Evolutionary conservation across 2,329 filamentous ascomycete species (phyloP).

Genomic region (Aspergillus brunneoviolaceus): DNA sequence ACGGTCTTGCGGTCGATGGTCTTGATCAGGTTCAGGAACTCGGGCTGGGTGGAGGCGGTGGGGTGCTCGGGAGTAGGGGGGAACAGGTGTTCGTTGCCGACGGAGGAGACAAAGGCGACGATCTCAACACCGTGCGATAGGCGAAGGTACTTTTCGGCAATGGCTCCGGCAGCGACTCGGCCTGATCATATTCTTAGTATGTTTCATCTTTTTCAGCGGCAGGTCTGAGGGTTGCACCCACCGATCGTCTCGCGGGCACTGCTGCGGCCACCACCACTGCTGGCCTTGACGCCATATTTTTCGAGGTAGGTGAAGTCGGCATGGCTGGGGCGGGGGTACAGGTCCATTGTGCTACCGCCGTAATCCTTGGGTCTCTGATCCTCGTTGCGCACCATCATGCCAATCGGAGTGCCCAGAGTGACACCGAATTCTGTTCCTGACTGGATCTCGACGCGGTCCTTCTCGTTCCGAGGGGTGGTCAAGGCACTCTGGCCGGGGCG

Average conservation of each 20-base stretch:
- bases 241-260: slow-evolving; percentile 95
- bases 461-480: slow-evolving; percentile 89
- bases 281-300: slow-evolving; percentile 94
- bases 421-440: slow-evolving; percentile 88
- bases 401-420: slow-evolving; percentile 88
- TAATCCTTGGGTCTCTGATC: slow-evolving; percentile 94
- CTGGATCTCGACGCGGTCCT: slow-evolving; percentile 87
- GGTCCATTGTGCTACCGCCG: slow-evolving; percentile 82
- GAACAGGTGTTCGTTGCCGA: slow-evolving; percentile 77
- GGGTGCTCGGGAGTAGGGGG: slow-evolving; percentile 68
- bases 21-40: slow-evolving; percentile 72
- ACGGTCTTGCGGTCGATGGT: slow-evolving; percentile 72
- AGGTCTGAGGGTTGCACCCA: slow-evolving; percentile 28
- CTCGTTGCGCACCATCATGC: slow-evolving; percentile 82
- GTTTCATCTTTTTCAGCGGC: not conserved
- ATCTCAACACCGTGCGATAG: slow-evolving; percentile 85
- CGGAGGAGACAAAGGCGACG: slow-evolving; percentile 82
- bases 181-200: slow-evolving; percentile 33
- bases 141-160: slow-evolving; percentile 87
- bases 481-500: slow-evolving; percentile 86
- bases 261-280: slow-evolving; percentile 82
- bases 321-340: slow-evolving; percentile 86
- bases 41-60: slow-evolving; percentile 70
- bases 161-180: slow-evolving; percentile 84
- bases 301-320: slow-evolving; percentile 97